Base-by-base conservation (phyloP, 768 basidiomycete species). In the Podaxis mareebaensis region DNA sequence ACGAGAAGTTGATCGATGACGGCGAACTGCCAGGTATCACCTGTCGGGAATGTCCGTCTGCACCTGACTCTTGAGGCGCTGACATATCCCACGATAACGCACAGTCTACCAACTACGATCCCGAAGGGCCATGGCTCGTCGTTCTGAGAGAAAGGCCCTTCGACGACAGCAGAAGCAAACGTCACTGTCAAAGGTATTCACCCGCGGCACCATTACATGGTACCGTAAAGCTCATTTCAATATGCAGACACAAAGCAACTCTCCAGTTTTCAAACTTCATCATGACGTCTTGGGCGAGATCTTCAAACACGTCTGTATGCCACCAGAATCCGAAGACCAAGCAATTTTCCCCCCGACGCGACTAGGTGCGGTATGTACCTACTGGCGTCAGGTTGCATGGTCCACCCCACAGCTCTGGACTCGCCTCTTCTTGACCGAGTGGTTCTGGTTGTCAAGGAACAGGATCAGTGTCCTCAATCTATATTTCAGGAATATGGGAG, bases 341-440 rank as follows among this genome's bases (percentile, higher is more conserved):
- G 15, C 54, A 38, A 20, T 30, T n/a, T 11, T 56, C 6, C 38
- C 39, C 20, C 54, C 54, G 12, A 56, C 54, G n/a, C 30, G 20
- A 38, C 22, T 56, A 38, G 54, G 54, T 56, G 54, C 54, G 7
- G 54, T 56, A 22, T 30, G 54, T 39, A 56, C 33, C 38, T 39
- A 39, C 39, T 56, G 54, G 54, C 54, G 54, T 42, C 54, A 40
- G 7, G 39, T 39, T 56, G 54, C 54, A 24, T 56, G 54, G 54
- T 40, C 38, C 17, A 56, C 54, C 12, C 54, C 54, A 5, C 54
- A 39, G 7, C 39, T 56, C 33, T 56, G 54, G 54, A 56, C 54
- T 2, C 8, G 11, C 22, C 54, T 56, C 22, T 13, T 22, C 15
- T 39, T 56, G 33, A 56, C 54, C 36, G 30, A 39, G 4, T 2